Percentiles rank a stretch among this genome's conserved stretches.
Conservation (phyloP, 768 basidiomycete species). For the Lactarius trivialis region DNA sequence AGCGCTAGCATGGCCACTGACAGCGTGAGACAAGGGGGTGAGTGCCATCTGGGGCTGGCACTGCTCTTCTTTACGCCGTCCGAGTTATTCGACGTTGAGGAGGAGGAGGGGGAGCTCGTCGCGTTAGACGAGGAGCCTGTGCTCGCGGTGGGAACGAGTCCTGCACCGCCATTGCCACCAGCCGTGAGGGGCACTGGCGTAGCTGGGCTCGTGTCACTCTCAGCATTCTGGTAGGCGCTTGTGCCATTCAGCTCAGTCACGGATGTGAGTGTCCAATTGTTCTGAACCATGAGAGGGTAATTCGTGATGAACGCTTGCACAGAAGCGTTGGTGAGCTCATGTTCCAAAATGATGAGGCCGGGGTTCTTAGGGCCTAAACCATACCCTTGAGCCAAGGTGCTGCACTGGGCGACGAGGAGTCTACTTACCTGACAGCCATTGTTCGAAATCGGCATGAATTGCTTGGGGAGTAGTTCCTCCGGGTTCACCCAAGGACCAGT, state of each 20-base stretch:
- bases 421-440: constrained; percentile 49
- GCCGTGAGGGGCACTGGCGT: neutral
- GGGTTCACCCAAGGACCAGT: constrained; percentile 57
- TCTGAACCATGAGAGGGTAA: constrained; percentile 54
- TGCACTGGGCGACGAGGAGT: neutral
- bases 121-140: neutral
- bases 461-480: constrained; percentile 39
- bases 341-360: constrained; percentile 79
- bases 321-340: constrained; percentile 60
- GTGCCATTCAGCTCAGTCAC: constrained; percentile 35
- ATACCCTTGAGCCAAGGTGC: neutral
- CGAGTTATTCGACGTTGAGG: neutral
- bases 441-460: constrained; percentile 44
- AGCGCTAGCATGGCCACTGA: neutral
- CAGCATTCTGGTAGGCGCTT: constrained; percentile 16
- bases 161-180: constrained; percentile 11
- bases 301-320: constrained; percentile 61
- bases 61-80: neutral
- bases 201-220: neutral
- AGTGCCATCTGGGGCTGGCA: neutral
- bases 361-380: constrained; percentile 57
- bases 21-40: neutral
- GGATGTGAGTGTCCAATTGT: constrained; percentile 66
- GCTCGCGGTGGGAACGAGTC: neutral
- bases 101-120: neutral